Evolutionary conservation across 257 asterid species (phyloP).

Genomic region (Eustoma russellianum): DNA sequence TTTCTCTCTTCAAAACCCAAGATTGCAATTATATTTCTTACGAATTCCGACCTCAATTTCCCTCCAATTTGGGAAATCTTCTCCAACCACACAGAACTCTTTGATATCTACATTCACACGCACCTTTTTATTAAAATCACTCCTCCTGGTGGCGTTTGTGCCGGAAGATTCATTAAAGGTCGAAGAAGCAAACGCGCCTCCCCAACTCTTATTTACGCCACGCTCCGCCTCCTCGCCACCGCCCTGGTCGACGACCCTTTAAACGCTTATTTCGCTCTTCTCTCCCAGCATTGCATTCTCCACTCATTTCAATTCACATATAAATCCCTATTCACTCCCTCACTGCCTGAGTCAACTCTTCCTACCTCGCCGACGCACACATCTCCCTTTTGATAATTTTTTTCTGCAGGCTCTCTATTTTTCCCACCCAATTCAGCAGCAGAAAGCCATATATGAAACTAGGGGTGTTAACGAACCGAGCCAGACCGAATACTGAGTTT

Average conservation of each 20-base stretch:
- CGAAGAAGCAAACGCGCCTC: conserved; percentile 33
- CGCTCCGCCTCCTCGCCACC: conserved; percentile 60
- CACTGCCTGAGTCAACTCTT: neutral
- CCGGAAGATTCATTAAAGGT: conserved; percentile 30
- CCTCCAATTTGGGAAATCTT: conserved; percentile 53
- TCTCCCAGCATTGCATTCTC: conserved; percentile 45
- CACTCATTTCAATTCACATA: conserved; percentile 39
- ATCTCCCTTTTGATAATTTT: no score
- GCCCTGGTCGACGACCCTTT: conserved; percentile 42
- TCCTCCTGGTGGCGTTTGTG: conserved; percentile 40
- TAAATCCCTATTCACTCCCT: conserved; percentile 21
- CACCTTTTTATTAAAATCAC: conserved; percentile 29
- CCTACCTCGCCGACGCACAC: neutral
- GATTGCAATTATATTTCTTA: conserved; percentile 55
- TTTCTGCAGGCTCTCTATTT: no score
- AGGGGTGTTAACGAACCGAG: no score
- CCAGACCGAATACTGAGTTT: no score
- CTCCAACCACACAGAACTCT: conserved; percentile 11
- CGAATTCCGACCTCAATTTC: conserved; percentile 48
- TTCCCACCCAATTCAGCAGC: no score
- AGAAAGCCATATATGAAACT: no score
- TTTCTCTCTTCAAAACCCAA: conserved; percentile 18
- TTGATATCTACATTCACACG: conserved; percentile 51
- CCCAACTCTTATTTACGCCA: conserved; percentile 52
- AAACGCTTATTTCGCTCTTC: conserved; percentile 41